Conservation (phyloP, 2,329 filamentous ascomycete species). For the Thielaviopsis populi region DNA sequence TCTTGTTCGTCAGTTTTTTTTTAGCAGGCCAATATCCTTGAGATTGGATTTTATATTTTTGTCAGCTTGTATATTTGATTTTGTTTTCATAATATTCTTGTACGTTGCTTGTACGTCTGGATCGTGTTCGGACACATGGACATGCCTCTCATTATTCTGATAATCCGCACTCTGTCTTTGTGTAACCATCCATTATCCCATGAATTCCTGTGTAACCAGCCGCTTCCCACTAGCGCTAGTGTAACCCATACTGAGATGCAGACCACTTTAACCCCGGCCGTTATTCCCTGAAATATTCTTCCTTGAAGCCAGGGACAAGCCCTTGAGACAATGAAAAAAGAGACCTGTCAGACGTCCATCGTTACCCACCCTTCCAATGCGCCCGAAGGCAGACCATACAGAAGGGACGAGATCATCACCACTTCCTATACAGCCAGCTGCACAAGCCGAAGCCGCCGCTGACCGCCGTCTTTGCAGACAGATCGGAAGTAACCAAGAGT, state of each 20-base stretch:
- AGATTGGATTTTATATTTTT: background rate
- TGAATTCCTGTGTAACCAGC: too few species aligned
- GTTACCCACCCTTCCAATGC: conserved; percentile 61
- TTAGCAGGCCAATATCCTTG: background rate
- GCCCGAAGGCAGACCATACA: conserved; percentile 60
- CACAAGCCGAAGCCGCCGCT: conserved; percentile 17
- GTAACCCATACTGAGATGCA: too few species aligned
- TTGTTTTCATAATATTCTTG: background rate
- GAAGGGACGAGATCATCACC: conserved; percentile 88
- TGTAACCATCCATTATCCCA: background rate
- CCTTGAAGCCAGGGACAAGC: conserved; percentile 35
- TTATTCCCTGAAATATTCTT: conserved; percentile 27
- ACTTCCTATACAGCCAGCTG: conserved; percentile 57
- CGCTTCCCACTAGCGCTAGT: too few species aligned
- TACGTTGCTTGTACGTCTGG: background rate
- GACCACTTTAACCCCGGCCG: too few species aligned
- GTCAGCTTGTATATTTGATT: too few species aligned
- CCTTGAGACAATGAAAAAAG: conserved; percentile 39
- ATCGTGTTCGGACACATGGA: too few species aligned
- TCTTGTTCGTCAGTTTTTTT: background rate
- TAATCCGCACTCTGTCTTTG: background rate
- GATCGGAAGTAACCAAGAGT: conserved; percentile 43
- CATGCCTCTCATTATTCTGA: too few species aligned
- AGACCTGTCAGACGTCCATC: conserved; percentile 79
- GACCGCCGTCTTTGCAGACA: conserved; percentile 47